These are phyloP conservation scores for Colletotrichum trifolii DNA, from an alignment of 2,329 filamentous ascomycete species.

Conservation along the genomic window DNA sequence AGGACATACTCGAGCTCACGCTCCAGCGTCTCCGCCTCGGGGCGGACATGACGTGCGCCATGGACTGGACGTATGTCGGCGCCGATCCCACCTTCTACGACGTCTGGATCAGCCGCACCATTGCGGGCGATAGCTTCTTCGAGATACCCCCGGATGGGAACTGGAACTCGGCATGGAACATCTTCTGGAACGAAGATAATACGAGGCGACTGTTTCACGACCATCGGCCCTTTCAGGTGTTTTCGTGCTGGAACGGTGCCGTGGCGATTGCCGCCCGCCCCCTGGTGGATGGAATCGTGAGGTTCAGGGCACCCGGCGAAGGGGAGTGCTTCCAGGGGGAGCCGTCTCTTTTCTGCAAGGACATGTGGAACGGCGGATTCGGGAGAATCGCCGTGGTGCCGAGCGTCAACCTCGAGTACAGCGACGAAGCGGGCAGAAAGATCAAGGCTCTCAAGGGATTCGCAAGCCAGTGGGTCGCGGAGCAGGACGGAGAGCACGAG, in stretches of 20 bases:
- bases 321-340: conserved; percentile 66
- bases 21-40: conserved; percentile 56
- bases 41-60: conserved; percentile 68
- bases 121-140: conserved; percentile 67
- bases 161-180: conserved; percentile 60
- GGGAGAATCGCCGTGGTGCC: conserved; percentile 67
- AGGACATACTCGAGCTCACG: conserved; percentile 63
- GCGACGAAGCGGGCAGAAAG: conserved; percentile 53
- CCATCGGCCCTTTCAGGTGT: conserved; percentile 67
- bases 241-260: conserved; percentile 71
- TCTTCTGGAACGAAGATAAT: conserved; percentile 63
- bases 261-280: conserved; percentile 59
- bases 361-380: conserved; percentile 62
- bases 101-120: conserved; percentile 63
- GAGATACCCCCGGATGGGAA: conserved; percentile 60
- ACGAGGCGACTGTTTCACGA: conserved; percentile 47
- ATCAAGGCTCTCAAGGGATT: conserved; percentile 65
- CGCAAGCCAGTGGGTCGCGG: conserved; percentile 49
- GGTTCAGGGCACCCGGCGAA: conserved; percentile 52
- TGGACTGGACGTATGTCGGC: conserved; percentile 66
- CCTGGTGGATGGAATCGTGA: conserved; percentile 54
- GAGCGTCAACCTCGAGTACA: conserved; percentile 66
- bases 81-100: conserved; percentile 63
- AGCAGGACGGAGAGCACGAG: conserved; percentile 40
- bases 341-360: conserved; percentile 66